Conservation (phyloP, 78 protist genomes). For the Dictyostelium firmibasis region DNA sequence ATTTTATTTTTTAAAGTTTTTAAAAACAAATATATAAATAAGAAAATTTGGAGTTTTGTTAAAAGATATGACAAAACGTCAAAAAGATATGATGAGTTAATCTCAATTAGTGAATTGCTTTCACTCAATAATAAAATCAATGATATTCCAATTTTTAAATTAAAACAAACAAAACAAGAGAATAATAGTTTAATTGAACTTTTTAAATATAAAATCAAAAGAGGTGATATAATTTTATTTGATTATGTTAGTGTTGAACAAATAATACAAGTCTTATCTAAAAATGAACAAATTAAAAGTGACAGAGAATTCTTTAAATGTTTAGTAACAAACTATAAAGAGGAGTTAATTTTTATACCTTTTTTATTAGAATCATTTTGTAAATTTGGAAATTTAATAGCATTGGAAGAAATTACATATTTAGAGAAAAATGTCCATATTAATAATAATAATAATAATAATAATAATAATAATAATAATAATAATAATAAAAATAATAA, state of each 20-base stretch:
- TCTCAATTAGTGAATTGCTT: background rate
- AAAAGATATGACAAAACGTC: background rate
- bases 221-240: background rate
- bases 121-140: background rate
- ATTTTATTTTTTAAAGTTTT: background rate
- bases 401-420: background rate
- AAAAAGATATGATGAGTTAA: background rate
- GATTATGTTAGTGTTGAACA: background rate
- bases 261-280: background rate
- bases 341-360: background rate
- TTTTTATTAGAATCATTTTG: background rate
- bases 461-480: background rate
- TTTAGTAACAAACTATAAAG: background rate
- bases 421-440: background rate
- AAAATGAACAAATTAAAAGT: background rate
- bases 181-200: background rate
- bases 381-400: background rate
- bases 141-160: background rate
- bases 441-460: background rate
- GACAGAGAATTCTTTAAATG: conserved; percentile 1
- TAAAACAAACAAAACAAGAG: background rate
- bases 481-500: background rate
- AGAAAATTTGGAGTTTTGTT: background rate
- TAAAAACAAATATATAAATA: background rate
- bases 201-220: background rate